Conservation (phyloP, 768 basidiomycete genomes). For the Saitozyma podzolica region DNA sequence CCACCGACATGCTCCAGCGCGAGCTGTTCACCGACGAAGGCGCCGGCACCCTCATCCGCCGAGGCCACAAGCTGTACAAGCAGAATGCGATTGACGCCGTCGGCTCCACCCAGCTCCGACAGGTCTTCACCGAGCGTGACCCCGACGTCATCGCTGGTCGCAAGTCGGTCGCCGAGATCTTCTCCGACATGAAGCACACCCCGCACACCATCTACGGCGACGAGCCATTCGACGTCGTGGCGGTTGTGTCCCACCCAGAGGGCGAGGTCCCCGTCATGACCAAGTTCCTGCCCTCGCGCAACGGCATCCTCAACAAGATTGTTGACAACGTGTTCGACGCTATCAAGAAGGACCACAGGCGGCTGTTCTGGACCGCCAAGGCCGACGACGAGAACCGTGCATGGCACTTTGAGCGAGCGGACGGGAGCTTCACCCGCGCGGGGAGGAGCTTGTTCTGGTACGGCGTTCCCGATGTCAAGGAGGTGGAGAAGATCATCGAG, state of each 20-base stretch:
- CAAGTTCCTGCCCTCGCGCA: conserved; percentile 83
- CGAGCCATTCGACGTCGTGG: conserved; percentile 92
- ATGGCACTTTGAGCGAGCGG: conserved; percentile 98
- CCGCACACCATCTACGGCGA: conserved; percentile 98
- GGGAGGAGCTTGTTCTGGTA: conserved; percentile 98
- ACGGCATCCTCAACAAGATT: conserved; percentile 88
- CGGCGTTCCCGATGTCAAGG: conserved; percentile 83
- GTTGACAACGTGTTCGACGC: conserved; percentile 96
- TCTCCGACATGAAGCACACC: conserved; percentile 74
- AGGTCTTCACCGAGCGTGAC: conserved; percentile 92
- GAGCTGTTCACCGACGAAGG: conserved; percentile 98
- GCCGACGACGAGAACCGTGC: conserved; percentile 93
- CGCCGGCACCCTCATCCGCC: conserved; percentile 94
- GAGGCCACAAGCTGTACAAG: conserved; percentile 97
- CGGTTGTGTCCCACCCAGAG: conserved; percentile 86
- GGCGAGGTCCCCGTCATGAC: conserved; percentile 86
- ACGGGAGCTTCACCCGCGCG: conserved; percentile 93
- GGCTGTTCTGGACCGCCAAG: conserved; percentile 96
- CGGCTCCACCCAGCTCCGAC: conserved; percentile 90
- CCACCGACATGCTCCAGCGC: conserved; percentile 85
- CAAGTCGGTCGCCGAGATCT: conserved; percentile 81
- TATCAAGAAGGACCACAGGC: conserved; percentile 91
- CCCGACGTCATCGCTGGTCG: conserved; percentile 81
- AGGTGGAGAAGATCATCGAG: conserved; percentile 83
- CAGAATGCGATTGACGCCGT: conserved; percentile 75